These are phyloP conservation scores for Lepidium aucheri DNA, from an alignment of 345 rosid species.

Conservation along the genomic window DNA sequence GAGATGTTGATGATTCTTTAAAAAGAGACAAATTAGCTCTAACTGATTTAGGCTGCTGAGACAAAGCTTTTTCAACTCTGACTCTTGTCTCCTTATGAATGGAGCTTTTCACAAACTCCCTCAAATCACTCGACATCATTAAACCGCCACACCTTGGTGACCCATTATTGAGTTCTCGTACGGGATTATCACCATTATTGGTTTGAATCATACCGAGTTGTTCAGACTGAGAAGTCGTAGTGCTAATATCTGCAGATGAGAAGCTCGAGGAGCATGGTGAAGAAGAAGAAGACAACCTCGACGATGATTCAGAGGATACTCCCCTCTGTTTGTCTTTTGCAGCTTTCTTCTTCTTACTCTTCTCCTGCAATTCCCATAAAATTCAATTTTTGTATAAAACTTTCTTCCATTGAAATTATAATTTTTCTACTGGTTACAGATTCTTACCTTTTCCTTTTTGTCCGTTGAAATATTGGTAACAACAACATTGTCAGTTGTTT, in stretches of 20 bases:
- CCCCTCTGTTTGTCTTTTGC: constrained; percentile 45
- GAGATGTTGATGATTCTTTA: constrained; percentile 41
- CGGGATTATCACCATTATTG: constrained; percentile 17
- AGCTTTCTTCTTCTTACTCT: constrained; percentile 34
- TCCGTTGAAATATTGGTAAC: constrained; percentile 29
- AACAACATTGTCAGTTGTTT: constrained; percentile 28
- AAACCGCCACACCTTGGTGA: constrained; percentile 34
- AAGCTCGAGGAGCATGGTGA: constrained; percentile 73
- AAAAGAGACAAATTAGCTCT: constrained; percentile 35
- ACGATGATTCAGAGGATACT: constrained; percentile 55
- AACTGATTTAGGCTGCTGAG: constrained; percentile 38
- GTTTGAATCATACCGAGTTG: constrained; percentile 30
- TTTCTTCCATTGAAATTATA: not conserved
- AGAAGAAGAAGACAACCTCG: constrained; percentile 55
- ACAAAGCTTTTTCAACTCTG: constrained; percentile 63
- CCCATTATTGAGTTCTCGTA: constrained; percentile 10
- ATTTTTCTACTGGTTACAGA: not conserved
- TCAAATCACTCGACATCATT: constrained; percentile 39
- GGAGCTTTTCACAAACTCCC: constrained; percentile 50
- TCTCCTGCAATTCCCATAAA: constrained; percentile 51
- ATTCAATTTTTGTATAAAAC: not conserved
- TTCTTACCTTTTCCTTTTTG: constrained; percentile 42
- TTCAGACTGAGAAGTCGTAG: constrained; percentile 41
- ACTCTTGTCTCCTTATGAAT: constrained; percentile 52
- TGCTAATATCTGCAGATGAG: constrained; percentile 53